Base-by-base conservation (phyloP, 2,329 filamentous ascomycete genomes). In the Berkeleyomyces basicola region DNA sequence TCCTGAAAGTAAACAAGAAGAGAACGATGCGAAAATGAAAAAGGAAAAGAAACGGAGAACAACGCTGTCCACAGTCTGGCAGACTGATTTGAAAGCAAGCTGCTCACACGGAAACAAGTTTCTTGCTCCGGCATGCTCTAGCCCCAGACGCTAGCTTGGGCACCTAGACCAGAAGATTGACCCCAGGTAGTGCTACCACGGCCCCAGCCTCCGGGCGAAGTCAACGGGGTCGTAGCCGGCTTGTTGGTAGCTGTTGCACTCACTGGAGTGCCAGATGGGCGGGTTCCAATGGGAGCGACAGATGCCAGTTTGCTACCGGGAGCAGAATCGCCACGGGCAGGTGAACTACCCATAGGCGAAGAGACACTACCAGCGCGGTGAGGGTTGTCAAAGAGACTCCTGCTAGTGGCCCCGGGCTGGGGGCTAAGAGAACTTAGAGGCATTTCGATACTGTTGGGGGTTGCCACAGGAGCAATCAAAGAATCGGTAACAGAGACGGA, bases 131-230 rank as follows among this genome's bases (percentile, higher is more conserved):
- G 33, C 33, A 55, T 37, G 5, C 11, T 63, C 66, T 85, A 96
- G 69, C 91, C 91, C 91, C 91, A 97, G 68, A 96, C 92, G 67
- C 90, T 95, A 67, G 91, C 90, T 72, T 95, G 90, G 66, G 91
- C 87, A 67, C 90, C 88, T 66, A 95, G 83, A 59, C 84, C 83
- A 67, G 85, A 88, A 70, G 88, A 89, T 70, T 85, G 86, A 65
- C 90, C 88, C 91, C 91, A 96, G 55, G 92, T 88, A 46, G 85
- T 86, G 67, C 85, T 86, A 67, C 87, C 86, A 70, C 84, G 86
- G 62, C 87, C 85, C 91, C 91, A 96, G 65, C 84, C 82, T 16
- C 85, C 78, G 10, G 91, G 90, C n/a, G 90, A 95, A n/a, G 90
- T 85, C 39, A 96, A 80, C 61, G 92, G 91, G 2, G 91, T 95